Base-by-base conservation (phyloP, 495 filamentous ascomycete species). In the Trichoderma parareesei region DNA sequence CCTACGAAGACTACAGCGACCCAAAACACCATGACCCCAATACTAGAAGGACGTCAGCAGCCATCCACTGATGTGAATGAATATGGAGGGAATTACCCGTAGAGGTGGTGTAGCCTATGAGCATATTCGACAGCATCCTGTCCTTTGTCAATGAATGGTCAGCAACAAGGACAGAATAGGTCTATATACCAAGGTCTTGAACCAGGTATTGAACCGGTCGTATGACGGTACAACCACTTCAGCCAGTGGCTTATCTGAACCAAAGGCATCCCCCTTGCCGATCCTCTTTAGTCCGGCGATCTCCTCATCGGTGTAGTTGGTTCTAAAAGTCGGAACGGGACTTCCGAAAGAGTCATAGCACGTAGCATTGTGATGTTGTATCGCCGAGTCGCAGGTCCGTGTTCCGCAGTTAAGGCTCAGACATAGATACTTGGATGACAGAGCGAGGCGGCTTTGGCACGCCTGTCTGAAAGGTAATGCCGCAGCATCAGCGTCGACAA, bases 1-100 rank as follows among this genome's bases (percentile, higher is more conserved):
- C 62, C 62, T 5, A 64, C 9, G n/a, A 38, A 18, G 14, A 53
- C 62, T n/a, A 64, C 44, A 18, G n/a, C 43, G 16, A 8, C 14
- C 62, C 62, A 64, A 33, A 64, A 64, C 10, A 53, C 20, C 35
- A 64, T 49, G 44, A 64, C 43, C 1, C 38, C 44, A 38, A 64
- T 49, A 11, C 62, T 64, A 6, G 3, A 14, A 16, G 2, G 9
- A 11, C 16, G 44, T 64, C 44, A 64, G 62, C 61, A 16, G 41
- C 10, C 4, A n/a, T 38, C 38, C 44, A 4, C n/a, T 37, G 33
- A 14, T 11, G 8, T 18, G 5, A 40, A 38, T 48, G 20, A 3
- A 10, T 14, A 33, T 18, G 7, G 18, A 13, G 18, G 38, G 8
- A 64, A n/a, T 43, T 44, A 63, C 62, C 43, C 62, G 33, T 64